These are phyloP conservation scores for Malbranchea cinnamomea DNA, from an alignment of 2,329 filamentous ascomycete species.

Conservation along the genomic window DNA sequence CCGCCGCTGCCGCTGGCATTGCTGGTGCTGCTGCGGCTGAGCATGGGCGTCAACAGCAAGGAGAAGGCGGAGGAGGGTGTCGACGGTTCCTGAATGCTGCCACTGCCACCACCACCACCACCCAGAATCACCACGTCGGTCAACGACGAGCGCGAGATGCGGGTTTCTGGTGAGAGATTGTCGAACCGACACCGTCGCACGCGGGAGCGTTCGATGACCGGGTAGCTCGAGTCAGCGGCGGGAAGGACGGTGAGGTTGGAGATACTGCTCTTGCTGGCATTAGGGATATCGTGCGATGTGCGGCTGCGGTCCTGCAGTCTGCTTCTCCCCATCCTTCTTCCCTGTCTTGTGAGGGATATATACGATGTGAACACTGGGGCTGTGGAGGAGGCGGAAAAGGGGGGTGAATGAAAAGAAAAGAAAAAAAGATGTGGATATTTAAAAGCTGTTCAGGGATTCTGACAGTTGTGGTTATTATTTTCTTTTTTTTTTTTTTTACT, in stretches of 20 bases:
- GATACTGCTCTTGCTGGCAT: conserved; percentile 10
- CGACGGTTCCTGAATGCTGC: too few species aligned
- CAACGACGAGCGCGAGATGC: conserved; percentile 6
- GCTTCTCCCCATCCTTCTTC: too few species aligned
- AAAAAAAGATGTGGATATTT: not conserved
- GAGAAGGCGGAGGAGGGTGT: too few species aligned
- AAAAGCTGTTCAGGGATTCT: not conserved
- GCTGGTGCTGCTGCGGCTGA: not conserved
- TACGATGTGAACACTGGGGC: not conserved
- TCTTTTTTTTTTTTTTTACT: too few species aligned
- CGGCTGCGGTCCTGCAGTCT: not conserved
- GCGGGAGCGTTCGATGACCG: conserved; percentile 9
- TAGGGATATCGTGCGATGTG: conserved; percentile 11
- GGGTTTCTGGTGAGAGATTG: conserved; percentile 8
- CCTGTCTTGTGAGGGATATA: not conserved
- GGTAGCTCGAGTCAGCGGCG: conserved; percentile 9
- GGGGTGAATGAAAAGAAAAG: not conserved
- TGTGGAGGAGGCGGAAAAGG: not conserved
- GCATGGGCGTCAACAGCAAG: too few species aligned
- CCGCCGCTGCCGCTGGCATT: not conserved
- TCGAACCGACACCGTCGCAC: conserved; percentile 9
- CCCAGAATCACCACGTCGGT: conserved; percentile 4
- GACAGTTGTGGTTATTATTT: not conserved
- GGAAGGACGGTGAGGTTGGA: conserved; percentile 9
- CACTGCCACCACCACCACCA: too few species aligned